Conservation (phyloP, 1,139 yeast genomes). For the Geotrichum carabidarum region DNA sequence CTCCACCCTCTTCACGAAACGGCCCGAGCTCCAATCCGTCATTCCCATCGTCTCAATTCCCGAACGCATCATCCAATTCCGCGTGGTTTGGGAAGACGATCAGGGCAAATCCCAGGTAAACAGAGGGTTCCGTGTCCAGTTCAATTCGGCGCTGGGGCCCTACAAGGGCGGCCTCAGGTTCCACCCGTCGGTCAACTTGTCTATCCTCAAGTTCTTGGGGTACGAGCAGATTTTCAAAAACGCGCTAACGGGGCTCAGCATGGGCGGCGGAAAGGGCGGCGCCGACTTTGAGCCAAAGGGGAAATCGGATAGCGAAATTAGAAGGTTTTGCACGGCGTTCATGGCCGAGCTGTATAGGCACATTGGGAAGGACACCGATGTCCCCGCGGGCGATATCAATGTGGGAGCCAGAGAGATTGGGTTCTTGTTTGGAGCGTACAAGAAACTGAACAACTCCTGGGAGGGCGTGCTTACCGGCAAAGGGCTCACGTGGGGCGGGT, state of each 20-base stretch:
- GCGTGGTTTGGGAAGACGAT: slow-evolving; percentile 98
- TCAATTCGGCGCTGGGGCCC: slow-evolving; percentile 97
- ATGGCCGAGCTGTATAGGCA: slow-evolving; percentile 94
- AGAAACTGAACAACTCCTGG: slow-evolving; percentile 84
- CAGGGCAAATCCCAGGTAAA: slow-evolving; percentile 86
- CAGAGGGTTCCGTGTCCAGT: slow-evolving; percentile 97
- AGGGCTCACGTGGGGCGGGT: slow-evolving; percentile 98
- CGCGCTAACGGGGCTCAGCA: slow-evolving; percentile 92
- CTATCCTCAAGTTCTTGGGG: slow-evolving; percentile 92
- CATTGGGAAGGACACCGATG: slow-evolving; percentile 96
- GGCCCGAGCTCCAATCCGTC: slow-evolving; percentile 86
- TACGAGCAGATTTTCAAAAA: slow-evolving; percentile 98
- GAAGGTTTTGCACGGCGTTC: slow-evolving; percentile 93
- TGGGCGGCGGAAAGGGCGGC: slow-evolving; percentile 99
- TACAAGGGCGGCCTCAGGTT: slow-evolving; percentile 98
- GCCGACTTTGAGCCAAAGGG: slow-evolving; percentile 97
- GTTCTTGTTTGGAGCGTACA: slow-evolving; percentile 94
- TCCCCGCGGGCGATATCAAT: slow-evolving; percentile 96
- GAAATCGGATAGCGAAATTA: slow-evolving; percentile 83
- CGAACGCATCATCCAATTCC: slow-evolving; percentile 92
- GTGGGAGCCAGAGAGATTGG: slow-evolving; percentile 92
- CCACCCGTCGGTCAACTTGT: slow-evolving; percentile 94
- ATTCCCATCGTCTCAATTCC: slow-evolving; percentile 91
- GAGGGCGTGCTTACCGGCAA: slow-evolving; percentile 98
- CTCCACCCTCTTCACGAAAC: slow-evolving; percentile 80